phyloP scores from a whole-genome alignment of 805 yeast species.

The Barnettozyma salicaria region DNA sequence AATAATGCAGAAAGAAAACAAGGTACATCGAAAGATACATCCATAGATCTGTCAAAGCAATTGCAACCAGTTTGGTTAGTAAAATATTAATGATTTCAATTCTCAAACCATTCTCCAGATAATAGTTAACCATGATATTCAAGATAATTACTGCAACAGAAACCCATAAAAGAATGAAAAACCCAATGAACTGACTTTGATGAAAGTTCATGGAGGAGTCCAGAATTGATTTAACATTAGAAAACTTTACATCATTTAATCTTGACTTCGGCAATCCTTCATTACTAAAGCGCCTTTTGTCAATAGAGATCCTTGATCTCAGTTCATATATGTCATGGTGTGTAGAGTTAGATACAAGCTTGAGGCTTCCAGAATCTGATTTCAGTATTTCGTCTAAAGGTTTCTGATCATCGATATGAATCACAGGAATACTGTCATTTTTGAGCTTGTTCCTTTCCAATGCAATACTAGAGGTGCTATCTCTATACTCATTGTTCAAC shows the following conservation, averaged over 20 bases:
- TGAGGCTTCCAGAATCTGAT: not conserved
- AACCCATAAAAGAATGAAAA: slow-evolving; percentile 78
- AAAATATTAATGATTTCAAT: slow-evolving; percentile 55
- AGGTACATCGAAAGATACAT: slow-evolving; percentile 71
- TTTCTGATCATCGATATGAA: not conserved
- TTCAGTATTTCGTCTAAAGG: not conserved
- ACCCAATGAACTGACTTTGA: slow-evolving; percentile 54
- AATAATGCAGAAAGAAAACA: slow-evolving; percentile 51
- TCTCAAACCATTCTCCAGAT: slow-evolving; percentile 40
- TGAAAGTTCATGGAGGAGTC: slow-evolving; percentile 17
- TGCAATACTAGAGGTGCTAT: not conserved
- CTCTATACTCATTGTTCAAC: slow-evolving; percentile 7
- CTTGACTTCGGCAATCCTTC: slow-evolving; percentile 25
- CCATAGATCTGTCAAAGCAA: slow-evolving; percentile 65
- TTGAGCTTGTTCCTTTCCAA: not conserved
- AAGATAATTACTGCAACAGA: slow-evolving; percentile 37
- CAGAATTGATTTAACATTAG: slow-evolving; percentile 18
- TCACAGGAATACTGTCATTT: not conserved
- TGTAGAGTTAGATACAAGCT: slow-evolving; percentile 11
- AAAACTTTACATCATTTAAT: slow-evolving; percentile 24
- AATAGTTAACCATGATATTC: slow-evolving; percentile 49
- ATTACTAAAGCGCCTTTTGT: slow-evolving; percentile 17
- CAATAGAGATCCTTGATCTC: slow-evolving; percentile 14
- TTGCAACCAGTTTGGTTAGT: slow-evolving; percentile 52
- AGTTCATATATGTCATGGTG: slow-evolving; percentile 19